Base-by-base conservation (phyloP, 495 filamentous ascomycete genomes). In the Arthonia radiata region DNA sequence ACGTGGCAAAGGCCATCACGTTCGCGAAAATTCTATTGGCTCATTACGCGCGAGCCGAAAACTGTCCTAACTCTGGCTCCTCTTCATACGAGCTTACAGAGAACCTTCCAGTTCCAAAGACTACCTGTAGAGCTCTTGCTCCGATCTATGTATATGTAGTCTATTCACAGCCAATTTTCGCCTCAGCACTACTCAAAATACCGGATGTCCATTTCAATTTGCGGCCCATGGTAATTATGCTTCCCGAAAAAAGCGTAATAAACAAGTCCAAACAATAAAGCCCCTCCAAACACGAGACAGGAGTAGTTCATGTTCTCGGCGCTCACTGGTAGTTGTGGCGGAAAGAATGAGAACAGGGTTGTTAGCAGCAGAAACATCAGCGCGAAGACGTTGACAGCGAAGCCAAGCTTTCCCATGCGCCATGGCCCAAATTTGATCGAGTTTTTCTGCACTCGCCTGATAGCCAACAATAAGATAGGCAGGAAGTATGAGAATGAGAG, bases 331-430 rank as follows among this genome's bases (percentile, higher is more conserved):
- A 35, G 37, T 2, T 37, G 37, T 4, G 46, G 36, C 0, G 57
- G 59, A 47, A 50, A 65, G 37, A 59, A 61, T 28, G 48, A 57
- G 35, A 59, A 56, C 40, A 65, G 59, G n/a, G 55, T 35, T 3
- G 47, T 43, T 15, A 64, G 46, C 3, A 45, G 32, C 40, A 52
- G 46, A 30, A 57, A 63, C n/a, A 51, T 23, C 15, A 57, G 39
- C 2, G 57, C 55, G 14, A 53, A 49, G 2, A 36, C 31, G 23
- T 64, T 63, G 31, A 59, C 45, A 7, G 47, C 6, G 0, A 53
- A 43, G 0, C 59, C 58, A 10, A 50, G 35, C 5, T 50, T 38
- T 3, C 54, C 58, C 1, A 59, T 24, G 12, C 44, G 51, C 37
- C 56, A 64, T 0, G 55, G 52, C 9, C 59, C 59, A 57, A 56